Base-by-base conservation (phyloP, 169 alveolate species). In the Plasmodium chabaudi region DNA sequence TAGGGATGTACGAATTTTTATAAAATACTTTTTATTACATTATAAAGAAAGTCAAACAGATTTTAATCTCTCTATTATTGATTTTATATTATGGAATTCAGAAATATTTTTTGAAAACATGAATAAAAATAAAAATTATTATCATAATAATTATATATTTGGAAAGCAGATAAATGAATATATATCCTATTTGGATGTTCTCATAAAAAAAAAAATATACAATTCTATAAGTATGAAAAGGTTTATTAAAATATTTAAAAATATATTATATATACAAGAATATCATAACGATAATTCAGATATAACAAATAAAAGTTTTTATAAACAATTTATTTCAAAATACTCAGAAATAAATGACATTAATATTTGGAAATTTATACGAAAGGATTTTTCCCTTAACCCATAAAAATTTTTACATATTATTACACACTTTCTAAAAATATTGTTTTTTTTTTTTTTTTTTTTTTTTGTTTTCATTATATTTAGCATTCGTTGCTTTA, bases 61-160 rank as follows among this genome's bases (percentile, higher is more conserved):
- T 9, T 55, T 64, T 17, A 77, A 77, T 77, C 19, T 63, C 19
- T 44, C 17, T 7, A 77, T 77, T 51, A 15, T 77, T 57, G 79
- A 77, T 44, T 77, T 64, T 53, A 27, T 77, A 15, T 57, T 77
- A 19, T 51, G 47, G 57, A 77, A 77, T 77, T 55, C 69, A 1
- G 79, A 77, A 64, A 46, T 51, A 9, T 77, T 77, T 47, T 77
- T 77, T 56, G 63, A 23, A 9, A 9, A 77, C 7, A 64, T 77
- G 71, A 19, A 46, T 19, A 21, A 10, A 59, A 39, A 51, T 64
- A 55, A 19, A 55, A 10, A 53, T 23, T 77, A 63, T 27, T 77
- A 77, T 57, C 79, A 77, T 19, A 77, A 59, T 27, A 42, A 12
- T 68, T 77, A 77, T 69, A 19, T 77, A 46, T 77, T 34, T 64